Base-by-base conservation (phyloP, 345 rosid genomes). In the Moricandia arvensis region DNA sequence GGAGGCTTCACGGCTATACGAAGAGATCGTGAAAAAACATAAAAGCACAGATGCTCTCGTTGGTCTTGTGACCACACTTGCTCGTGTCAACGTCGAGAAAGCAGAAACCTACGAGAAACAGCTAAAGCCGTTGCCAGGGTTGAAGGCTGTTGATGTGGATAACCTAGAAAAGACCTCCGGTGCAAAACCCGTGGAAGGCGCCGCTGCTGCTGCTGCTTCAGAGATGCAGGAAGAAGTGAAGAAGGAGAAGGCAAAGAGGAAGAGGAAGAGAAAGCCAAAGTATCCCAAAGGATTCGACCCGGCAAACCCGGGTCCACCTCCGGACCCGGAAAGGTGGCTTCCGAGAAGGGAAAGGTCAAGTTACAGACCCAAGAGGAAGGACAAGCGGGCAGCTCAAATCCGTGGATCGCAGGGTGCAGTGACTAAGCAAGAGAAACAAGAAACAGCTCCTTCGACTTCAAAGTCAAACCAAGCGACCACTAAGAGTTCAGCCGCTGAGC, bases 281-380 rank as follows among this genome's bases (percentile, higher is more conserved):
- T 95, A 92, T 65, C 99, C 97, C 3, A 92, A 89, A 84, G 98
- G 98, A n/a, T 94, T 90, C 31, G 97, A 95, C 82, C 96, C 96
- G 0, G 88, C 93, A 0, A 89, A 95, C 85, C 99, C 97, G 0
- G 99, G 99, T 63, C 97, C 99, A 68, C 97, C 92, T 26, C 97
- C 99, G 0, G 97, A 95, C 73, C 99, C 97, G 1, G 99, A 92
- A 79, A 86, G 99, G 80, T 95, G 99, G 99, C 97, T 95, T 24
- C 97, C 97, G 2, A 91, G 78, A 88, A 90, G 97, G 72, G 98
- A 94, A 73, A 86, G 97, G 79, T 94, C 98, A 1, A 94, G 92
- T 81, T 92, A 86, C 82, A 83, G 86, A 80, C 97, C 98, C 63
- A 92, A 90, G 84, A 87, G 99, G 75, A 92, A 87, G 86, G 99